Conservation (phyloP, 164 flowering plant genomes). For the Magnolia kwangsiensis region DNA sequence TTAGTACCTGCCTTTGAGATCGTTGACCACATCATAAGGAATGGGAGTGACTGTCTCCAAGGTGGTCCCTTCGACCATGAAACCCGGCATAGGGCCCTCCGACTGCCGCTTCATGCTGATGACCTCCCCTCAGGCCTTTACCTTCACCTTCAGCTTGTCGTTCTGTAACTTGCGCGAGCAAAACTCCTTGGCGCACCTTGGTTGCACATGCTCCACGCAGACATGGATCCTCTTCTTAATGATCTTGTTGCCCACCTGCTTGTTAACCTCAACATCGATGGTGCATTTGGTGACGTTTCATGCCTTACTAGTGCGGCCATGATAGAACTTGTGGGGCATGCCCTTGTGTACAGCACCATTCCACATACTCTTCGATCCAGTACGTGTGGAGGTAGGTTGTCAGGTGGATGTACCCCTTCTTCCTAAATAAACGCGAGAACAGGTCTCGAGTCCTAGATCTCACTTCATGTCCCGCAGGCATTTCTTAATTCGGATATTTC, state of each 20-base stretch:
- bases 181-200: conserved; percentile 70
- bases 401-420: conserved; percentile 67
- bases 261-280: too few species aligned
- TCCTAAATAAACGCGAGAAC: conserved; percentile 64
- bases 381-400: conserved; percentile 59
- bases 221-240: too few species aligned
- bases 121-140: conserved; percentile 58
- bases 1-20: conserved; percentile 70
- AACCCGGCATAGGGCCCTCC: conserved; percentile 71
- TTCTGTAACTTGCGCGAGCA: conserved; percentile 47
- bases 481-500: conserved; percentile 11
- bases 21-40: conserved; percentile 77
- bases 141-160: conserved; percentile 64
- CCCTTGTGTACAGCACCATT: conserved; percentile 87
- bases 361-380: conserved; percentile 64
- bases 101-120: conserved; percentile 83
- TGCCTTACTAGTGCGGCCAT: too few species aligned
- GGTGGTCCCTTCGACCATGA: conserved; percentile 74
- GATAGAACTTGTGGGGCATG: conserved; percentile 50
- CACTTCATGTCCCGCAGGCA: conserved; percentile 79
- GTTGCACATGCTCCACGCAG: conserved; percentile 68
- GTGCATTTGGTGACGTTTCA: too few species aligned
- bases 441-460: conserved; percentile 64
- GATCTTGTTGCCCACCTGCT: too few species aligned
- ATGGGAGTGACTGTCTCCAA: conserved; percentile 81